Evolutionary conservation across 306 rosid genomes (phyloP).

Genomic region (Rubus parviflorus): DNA sequence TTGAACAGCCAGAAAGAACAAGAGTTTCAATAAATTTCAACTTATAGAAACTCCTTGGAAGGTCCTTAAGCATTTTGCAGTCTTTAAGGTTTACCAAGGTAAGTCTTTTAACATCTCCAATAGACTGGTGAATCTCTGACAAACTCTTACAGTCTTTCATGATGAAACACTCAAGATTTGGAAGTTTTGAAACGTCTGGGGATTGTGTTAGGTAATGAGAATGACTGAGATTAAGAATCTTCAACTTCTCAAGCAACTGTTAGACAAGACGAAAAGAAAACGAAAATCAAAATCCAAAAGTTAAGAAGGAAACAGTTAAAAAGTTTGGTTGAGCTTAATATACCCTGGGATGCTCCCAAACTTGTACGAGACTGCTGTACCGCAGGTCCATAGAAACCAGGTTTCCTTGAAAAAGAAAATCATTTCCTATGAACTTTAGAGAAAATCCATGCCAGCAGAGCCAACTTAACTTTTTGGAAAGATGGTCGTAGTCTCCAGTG

Average conservation of each 20-base stretch:
- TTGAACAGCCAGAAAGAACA: slow-evolving; percentile 42
- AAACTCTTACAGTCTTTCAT: slow-evolving; percentile 30
- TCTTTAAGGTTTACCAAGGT: slow-evolving; percentile 29
- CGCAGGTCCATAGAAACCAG: too few species aligned
- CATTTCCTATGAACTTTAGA: not conserved
- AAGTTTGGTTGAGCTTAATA: not conserved
- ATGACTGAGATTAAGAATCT: slow-evolving; percentile 42
- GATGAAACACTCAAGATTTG: slow-evolving; percentile 34
- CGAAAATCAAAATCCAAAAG: not conserved
- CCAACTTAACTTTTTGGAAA: slow-evolving; percentile 31
- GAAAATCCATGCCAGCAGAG: slow-evolving; percentile 10
- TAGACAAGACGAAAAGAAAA: not conserved
- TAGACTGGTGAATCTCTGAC: slow-evolving; percentile 4
- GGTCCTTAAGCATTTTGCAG: slow-evolving; percentile 20
- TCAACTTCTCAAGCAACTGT: slow-evolving; percentile 27
- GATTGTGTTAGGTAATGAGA: slow-evolving; percentile 28
- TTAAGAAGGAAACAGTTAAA: too few species aligned
- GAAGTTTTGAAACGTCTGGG: slow-evolving; percentile 36
- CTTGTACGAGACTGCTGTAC: too few species aligned
- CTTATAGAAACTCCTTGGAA: slow-evolving; percentile 26
- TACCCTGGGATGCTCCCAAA: not conserved
- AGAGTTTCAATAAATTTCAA: slow-evolving; percentile 39
- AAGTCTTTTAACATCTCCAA: slow-evolving; percentile 26
- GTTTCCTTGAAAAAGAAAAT: too few species aligned
- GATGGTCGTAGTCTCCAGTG: slow-evolving; percentile 22